These are phyloP conservation scores for Nymphaea thermarum DNA, from an alignment of 164 flowering plant species.

Conservation along the genomic window DNA sequence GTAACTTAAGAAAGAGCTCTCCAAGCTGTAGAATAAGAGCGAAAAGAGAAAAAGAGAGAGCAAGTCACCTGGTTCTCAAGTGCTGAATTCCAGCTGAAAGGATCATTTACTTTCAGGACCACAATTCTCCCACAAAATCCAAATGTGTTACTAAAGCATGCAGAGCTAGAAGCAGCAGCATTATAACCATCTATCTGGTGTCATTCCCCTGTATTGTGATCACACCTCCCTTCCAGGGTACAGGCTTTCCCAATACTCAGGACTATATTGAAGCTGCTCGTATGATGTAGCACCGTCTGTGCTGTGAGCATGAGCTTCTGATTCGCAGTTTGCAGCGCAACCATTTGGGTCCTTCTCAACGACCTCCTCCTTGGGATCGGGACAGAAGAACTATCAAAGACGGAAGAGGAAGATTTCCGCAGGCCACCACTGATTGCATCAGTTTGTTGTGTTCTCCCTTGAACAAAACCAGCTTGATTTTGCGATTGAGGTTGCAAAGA, in stretches of 20 bases:
- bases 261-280: slow-evolving; percentile 25
- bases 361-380: background rate
- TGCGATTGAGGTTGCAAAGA: no score
- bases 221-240: slow-evolving; percentile 97
- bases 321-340: no score
- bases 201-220: slow-evolving; percentile 88
- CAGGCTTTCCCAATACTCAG: slow-evolving; percentile 60
- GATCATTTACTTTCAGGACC: slow-evolving; percentile 45
- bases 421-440: no score
- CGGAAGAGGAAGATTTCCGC: no score
- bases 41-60: background rate
- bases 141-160: slow-evolving; percentile 90
- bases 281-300: background rate
- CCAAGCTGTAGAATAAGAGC: background rate
- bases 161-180: slow-evolving; percentile 34
- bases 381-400: slow-evolving; percentile 1
- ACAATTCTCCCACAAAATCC: slow-evolving; percentile 98
- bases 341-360: no score
- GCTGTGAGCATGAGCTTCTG: no score
- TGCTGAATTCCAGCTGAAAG: slow-evolving; percentile 18
- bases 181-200: slow-evolving; percentile 47
- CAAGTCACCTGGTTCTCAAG: slow-evolving; percentile 57
- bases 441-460: no score
- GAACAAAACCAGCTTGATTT: no score
- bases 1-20: background rate